Base-by-base conservation (phyloP, 2,329 filamentous ascomycete genomes). In the Fusarium xylarioides region DNA sequence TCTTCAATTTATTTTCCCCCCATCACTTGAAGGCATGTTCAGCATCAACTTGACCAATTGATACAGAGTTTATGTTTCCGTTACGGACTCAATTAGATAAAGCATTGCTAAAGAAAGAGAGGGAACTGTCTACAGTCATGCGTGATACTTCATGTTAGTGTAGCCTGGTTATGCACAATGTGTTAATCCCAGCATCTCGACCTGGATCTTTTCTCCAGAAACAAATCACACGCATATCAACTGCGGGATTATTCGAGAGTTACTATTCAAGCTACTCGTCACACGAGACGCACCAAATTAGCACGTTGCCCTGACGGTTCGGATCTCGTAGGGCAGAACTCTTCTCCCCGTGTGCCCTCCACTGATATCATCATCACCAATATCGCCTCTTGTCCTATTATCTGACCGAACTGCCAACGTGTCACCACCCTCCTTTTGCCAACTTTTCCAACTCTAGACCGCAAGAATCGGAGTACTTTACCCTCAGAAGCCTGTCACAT, bases 241-340 rank as follows among this genome's bases (percentile, higher is more conserved):
- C 42, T 76, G 75, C 66, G 76, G 70, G 73, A 77, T 77, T 57
- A 67, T 68, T 32, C 11, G 37, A 65, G 37, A 66, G 37, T 28
- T 49, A 66, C 68, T 53, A 54, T 67, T 65, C 34, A 49, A 63
- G 68, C 35, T 49, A 56, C 30, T 47, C 37, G 57, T 58, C 58
- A 65, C 58, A 71, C 70, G 62, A 56, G 46, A 38, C 50, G 21
- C 42, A 65, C 63, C 40, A 43, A 26, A 28, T 50, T 23, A 26
- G 18, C 62, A 70, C 63, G 16, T 35, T 35, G 37, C 37, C 37
- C 37, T 38, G 16, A 44, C 63, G 32, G 52, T 69, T 72, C 71
- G 56, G 75, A 77, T 63, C 62, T 77, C 71, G 75, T 73, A 60
- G 55, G 59, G 55, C 46, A 69, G 50, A 68, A 68, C 16, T n/a